Evolutionary conservation across 2,329 filamentous ascomycete species (phyloP).

Genomic region (Sarocladium kiliense): DNA sequence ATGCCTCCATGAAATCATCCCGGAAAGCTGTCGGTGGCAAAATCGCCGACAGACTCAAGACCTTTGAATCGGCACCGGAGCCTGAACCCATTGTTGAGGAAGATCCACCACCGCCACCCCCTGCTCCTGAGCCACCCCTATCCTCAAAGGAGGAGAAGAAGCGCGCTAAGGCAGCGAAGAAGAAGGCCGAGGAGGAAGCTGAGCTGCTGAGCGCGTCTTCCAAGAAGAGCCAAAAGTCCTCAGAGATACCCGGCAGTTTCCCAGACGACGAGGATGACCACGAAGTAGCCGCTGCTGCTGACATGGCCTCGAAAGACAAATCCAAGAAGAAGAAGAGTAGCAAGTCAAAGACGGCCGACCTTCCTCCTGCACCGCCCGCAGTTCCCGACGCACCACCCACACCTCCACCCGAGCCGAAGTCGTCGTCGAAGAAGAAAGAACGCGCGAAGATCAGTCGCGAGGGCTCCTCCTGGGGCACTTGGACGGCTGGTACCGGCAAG

Average conservation of each 20-base stretch:
- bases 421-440: constrained; percentile 62
- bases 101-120: constrained; percentile 32
- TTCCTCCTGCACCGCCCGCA: constrained; percentile 24
- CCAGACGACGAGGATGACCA: constrained; percentile 47
- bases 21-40: constrained; percentile 46
- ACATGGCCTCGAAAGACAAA: constrained; percentile 21
- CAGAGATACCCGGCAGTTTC: constrained; percentile 52
- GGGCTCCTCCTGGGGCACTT: constrained; percentile 68
- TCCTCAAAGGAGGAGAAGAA: constrained; percentile 30
- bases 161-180: constrained; percentile 35
- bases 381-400: constrained; percentile 43
- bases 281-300: constrained; percentile 21
- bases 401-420: constrained; percentile 51
- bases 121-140: constrained; percentile 17
- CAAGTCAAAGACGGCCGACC: constrained; percentile 9
- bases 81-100: constrained; percentile 30
- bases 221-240: constrained; percentile 17
- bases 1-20: constrained; percentile 35
- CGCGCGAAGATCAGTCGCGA: constrained; percentile 72
- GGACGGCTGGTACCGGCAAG: constrained; percentile 48
- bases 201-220: constrained; percentile 11
- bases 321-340: constrained; percentile 32
- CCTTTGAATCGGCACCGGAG: constrained; percentile 44
- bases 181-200: constrained; percentile 18
- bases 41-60: constrained; percentile 52